Evolutionary conservation across 176 grass and related monocot genomes (phyloP), one percentile per base, ranked within the genome.

Genomic region (Triticum monococcum): DNA sequence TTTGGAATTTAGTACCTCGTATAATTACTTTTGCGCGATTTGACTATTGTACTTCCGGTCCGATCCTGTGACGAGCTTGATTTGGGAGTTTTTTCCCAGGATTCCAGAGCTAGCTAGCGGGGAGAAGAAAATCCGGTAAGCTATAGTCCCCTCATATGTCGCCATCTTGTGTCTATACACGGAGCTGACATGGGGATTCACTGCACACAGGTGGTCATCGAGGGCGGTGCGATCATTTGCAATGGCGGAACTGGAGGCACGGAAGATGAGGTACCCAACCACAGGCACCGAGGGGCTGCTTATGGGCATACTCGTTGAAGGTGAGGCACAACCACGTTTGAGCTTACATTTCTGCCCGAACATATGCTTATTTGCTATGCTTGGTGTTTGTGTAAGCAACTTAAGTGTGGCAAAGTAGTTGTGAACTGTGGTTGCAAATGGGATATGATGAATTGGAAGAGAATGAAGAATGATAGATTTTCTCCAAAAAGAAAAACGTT

Each of bases 231-330:
- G 95, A 61, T 92, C 94, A 43, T 96, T 99, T 81, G 78, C 80
- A n/a, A 87, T 99, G 90, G 90, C 79, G 5, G 97, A 99, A 52
- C 62, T 96, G 77, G 92, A 99, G 77, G 97, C 97, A 20, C 69
- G 92, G 65, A 94, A 94, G 80, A 92, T 96, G 71, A 94, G 90
- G 72, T 93, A 95, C 50, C 85, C 92, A 24, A 87, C 91, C 71
- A 92, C 92, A 9, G 92, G 90, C 33, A 94, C 97, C 0, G 92
- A 99, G 73, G 84, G 81, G 16, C 89, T 99, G 64, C 94, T 99
- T 57, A 93, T 99, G 90, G 97, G 94, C 67, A 86, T 96, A 68
- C 95, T 99, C 75, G 88, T 90, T 5, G 94, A 99, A 84, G 97
- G 97, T 99, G 68, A 88, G 82, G 23, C 77, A 3, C 52, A 77